These are phyloP conservation scores for Sphaerostilbella broomeana DNA, from an alignment of 2,329 filamentous ascomycete genomes.

Conservation along the genomic window DNA sequence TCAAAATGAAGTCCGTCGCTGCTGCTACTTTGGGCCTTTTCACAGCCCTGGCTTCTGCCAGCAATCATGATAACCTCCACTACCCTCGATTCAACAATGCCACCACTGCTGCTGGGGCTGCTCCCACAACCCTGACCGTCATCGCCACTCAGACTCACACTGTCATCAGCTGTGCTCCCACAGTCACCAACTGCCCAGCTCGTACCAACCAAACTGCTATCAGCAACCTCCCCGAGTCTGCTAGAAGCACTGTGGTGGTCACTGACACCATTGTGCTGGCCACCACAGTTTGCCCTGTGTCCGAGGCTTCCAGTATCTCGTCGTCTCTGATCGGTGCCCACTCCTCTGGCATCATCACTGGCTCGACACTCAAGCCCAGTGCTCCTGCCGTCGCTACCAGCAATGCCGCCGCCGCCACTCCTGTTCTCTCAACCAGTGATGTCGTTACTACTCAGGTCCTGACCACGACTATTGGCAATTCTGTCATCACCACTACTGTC, in stretches of 20 bases:
- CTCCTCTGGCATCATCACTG: slow-evolving; percentile 31
- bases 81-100: slow-evolving; percentile 22
- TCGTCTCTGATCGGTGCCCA: slow-evolving; percentile 32
- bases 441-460: slow-evolving; percentile 27
- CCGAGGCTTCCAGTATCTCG: slow-evolving; percentile 35
- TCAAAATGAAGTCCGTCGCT: slow-evolving; percentile 12
- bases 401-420: slow-evolving; percentile 16
- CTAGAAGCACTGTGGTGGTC: slow-evolving; percentile 28
- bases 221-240: slow-evolving; percentile 29
- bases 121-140: slow-evolving; percentile 40
- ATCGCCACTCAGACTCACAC: slow-evolving; percentile 49
- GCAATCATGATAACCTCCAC: slow-evolving; percentile 9
- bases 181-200: slow-evolving; percentile 50
- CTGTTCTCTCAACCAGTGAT: slow-evolving; percentile 21
- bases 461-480: slow-evolving; percentile 30
- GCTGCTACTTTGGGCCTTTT: slow-evolving; percentile 10
- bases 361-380: slow-evolving; percentile 30
- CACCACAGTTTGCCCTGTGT: slow-evolving; percentile 40
- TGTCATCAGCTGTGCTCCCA: slow-evolving; percentile 51
- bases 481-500: slow-evolving; percentile 37
- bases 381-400: slow-evolving; percentile 19
- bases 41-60: slow-evolving; percentile 13
- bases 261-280: slow-evolving; percentile 36
- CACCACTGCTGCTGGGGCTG: slow-evolving; percentile 13
- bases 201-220: slow-evolving; percentile 24